Conservation (phyloP, 768 basidiomycete genomes). For the Multifurca ochricompacta region DNA sequence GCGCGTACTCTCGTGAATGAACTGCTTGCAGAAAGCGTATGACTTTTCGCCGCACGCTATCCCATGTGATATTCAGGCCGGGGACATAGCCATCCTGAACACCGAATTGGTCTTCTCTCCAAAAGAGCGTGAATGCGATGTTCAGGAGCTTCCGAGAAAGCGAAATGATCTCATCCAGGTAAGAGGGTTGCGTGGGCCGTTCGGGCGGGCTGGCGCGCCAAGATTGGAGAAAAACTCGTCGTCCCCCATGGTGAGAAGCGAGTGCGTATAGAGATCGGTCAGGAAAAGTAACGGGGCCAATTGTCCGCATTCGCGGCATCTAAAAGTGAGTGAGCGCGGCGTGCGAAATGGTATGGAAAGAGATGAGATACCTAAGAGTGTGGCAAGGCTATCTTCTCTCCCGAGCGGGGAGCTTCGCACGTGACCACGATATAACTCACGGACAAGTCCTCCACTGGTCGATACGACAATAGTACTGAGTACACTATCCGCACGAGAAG, state of each 20-base stretch:
- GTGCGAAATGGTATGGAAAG: neutral
- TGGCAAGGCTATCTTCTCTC: constrained; percentile 37
- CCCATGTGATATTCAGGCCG: constrained; percentile 45
- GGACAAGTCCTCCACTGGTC: constrained; percentile 54
- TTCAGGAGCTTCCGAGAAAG: constrained; percentile 78
- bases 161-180: constrained; percentile 70
- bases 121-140: constrained; percentile 74
- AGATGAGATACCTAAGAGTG: constrained; percentile 34
- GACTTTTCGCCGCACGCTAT: constrained; percentile 63
- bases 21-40: constrained; percentile 75
- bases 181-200: constrained; percentile 59
- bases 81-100: constrained; percentile 35
- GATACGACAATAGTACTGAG: constrained; percentile 46
- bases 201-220: constrained; percentile 22
- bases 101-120: constrained; percentile 45
- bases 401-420: constrained; percentile 59
- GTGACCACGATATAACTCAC: constrained; percentile 65
- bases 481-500: constrained; percentile 46
- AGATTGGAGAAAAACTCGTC: constrained; percentile 81
- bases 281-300: constrained; percentile 76
- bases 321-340: constrained; percentile 17
- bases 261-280: constrained; percentile 73
- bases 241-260: constrained; percentile 86
- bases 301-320: constrained; percentile 38
- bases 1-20: constrained; percentile 78